Percentiles rank a stretch among this genome's conserved stretches.
Conservation (phyloP, 371 early-diverging fungal genomes). For the Rhizopus microsporus region DNA sequence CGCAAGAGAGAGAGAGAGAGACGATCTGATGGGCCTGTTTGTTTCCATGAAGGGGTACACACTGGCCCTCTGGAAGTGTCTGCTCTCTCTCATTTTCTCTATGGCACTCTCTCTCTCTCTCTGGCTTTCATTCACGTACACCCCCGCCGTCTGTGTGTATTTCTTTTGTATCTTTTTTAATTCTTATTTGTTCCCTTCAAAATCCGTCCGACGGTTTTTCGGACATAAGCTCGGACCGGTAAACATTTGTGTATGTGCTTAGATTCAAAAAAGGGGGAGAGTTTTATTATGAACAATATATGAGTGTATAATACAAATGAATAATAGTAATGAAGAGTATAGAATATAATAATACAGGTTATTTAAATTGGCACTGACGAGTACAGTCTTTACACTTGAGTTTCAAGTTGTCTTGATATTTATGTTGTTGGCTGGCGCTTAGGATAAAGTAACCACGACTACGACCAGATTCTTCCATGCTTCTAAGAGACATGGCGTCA, state of each 20-base stretch:
- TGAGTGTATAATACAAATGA: background rate
- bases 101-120: background rate
- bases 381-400: constrained; percentile 25
- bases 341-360: background rate
- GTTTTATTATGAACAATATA: background rate
- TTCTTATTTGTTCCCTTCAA: no score
- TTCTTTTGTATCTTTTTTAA: no score
- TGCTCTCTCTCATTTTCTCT: background rate
- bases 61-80: background rate
- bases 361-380: constrained; percentile 18
- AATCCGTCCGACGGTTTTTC: no score
- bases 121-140: no score
- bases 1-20: constrained; percentile 2
- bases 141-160: no score
- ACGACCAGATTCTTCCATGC: constrained; percentile 66
- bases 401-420: background rate
- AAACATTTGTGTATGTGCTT: no score
- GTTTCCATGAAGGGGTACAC: background rate
- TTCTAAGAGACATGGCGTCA: constrained; percentile 66
- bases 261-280: no score
- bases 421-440: constrained; percentile 10
- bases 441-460: constrained; percentile 86
- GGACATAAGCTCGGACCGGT: no score
- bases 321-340: background rate
- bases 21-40: background rate